Percentiles rank a stretch among this genome's conserved stretches.
These are phyloP conservation scores for Fusarium sp. DNA, from an alignment of 2,329 filamentous ascomycete species.

Conservation along the genomic window DNA sequence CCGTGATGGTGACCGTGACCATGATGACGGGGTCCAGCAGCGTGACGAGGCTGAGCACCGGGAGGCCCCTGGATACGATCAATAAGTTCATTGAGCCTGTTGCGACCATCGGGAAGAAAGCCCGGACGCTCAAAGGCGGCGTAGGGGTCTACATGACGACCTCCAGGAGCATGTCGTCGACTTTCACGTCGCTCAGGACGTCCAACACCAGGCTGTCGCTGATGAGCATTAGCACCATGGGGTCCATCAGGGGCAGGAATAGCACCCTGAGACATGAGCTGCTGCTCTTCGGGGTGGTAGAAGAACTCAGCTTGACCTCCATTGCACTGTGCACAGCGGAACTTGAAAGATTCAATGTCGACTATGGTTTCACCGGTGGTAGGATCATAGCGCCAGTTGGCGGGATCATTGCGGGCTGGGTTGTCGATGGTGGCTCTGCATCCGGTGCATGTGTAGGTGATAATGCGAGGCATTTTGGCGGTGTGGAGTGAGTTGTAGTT, in stretches of 20 bases:
- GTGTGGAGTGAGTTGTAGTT: background rate
- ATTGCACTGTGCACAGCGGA: background rate
- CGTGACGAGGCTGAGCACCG: too few species aligned
- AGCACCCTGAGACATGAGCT: background rate
- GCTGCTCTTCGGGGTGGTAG: background rate
- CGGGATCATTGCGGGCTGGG: background rate
- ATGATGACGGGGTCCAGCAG: background rate
- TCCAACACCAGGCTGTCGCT: background rate
- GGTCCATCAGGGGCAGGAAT: background rate
- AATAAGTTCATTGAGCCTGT: too few species aligned
- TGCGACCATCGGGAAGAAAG: too few species aligned
- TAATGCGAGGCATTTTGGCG: background rate
- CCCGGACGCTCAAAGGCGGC: too few species aligned
- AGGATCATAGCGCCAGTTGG: background rate
- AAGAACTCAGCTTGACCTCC: background rate
- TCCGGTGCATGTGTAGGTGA: background rate
- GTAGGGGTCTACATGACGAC: too few species aligned
- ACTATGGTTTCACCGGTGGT: background rate
- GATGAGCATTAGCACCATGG: background rate
- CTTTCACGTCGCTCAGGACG: background rate
- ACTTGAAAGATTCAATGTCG: background rate
- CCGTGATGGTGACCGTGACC: too few species aligned
- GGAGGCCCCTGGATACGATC: too few species aligned
- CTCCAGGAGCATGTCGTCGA: background rate
- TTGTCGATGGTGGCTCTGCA: background rate